Base-by-base conservation (phyloP, 495 filamentous ascomycete species). In the Lentithecium fluviatile region DNA sequence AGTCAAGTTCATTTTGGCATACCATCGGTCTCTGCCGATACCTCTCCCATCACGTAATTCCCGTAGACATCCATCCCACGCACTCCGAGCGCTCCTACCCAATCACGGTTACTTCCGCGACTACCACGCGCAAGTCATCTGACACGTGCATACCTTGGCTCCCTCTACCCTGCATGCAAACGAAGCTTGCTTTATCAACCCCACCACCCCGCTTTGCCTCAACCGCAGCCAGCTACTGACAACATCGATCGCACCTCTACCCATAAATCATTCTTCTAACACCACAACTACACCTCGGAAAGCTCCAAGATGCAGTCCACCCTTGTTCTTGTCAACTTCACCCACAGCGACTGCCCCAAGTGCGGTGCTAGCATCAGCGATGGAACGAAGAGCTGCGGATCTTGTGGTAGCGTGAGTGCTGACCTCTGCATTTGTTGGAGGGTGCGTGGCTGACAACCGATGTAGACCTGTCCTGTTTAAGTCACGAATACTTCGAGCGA, bases 401-500 rank as follows among this genome's bases (percentile, higher is more conserved):
- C 69, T 21, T 77, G 74, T 58, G 73, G 73, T 56, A 69, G 56
- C 50, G 74, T 77, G 62, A 56, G 67, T 56, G 13, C 29, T 32
- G 4, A 32, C 5, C 6, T 15, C 23, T 5, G 13, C 49, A 11
- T 24, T 52, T 8, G 2, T 36, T n/a, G n/a, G 5, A 13, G 49
- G 4, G 34, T 6, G 15, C n/a, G 2, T 8, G 12, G 26, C 49
- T 52, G 19, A 52, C 24, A 52, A 2, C 8, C 21, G 17, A 23
- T 6, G 23, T 24, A 54, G 51, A 20, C 36, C 24, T 54, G 51
- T 32, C 51, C 51, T 32, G 36, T 42, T 32, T 54, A 54, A 54
- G 21, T 12, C 12, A 23, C 36, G 13, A 6, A 32, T 12, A 10
- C 2, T 21, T 58, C 25, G 43, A 29, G 24, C 29, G 29, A 32